Evolutionary conservation across 495 filamentous ascomycete genomes (phyloP), one percentile per base, ranked within the genome.

Genomic region (Neurospora discreta): DNA sequence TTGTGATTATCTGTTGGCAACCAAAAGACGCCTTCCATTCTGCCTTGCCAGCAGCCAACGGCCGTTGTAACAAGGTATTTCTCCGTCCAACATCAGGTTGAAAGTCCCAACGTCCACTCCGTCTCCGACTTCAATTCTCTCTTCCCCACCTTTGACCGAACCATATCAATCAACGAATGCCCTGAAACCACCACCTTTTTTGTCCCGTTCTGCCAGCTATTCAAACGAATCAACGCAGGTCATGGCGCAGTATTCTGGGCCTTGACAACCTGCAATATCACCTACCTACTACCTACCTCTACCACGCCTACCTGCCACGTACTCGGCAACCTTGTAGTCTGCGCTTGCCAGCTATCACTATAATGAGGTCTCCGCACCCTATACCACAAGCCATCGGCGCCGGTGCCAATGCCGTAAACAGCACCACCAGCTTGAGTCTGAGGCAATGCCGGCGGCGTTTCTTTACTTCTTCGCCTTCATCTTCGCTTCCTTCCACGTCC

Each of bases 371-470:
- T 26, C 52, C 52, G 52, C 26, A 65, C 30, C 52, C 52, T 65
- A 65, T 65, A 65, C 52, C 52, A 65, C 52, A 65, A 39, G n/a
- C 36, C 9, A 11, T 41, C 67, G 70, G 60, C 39, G 70, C 70
- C 44, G 44, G 39, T 68, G 58, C 26, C 33, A 70, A 16, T 43
- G 23, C 69, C 33, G 42, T 38, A 33, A 46, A 52, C 69, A 60
- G 52, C 26, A 65, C 52, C 52, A 18, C 52, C 52, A 33, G 52
- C 52, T 36, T 65, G 52, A 65, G 26, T 36, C 18, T 18, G 44
- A 74, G 18, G 30, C 72, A 60, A 39, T 68, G 16, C 9, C 60
- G 38, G 30, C 71, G 70, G 40, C 72, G 71, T 5, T 71, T 71
- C 39, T 70, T 70, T 38, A 30, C 70, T 33, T 65, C 71, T n/a